phyloP scores from a whole-genome alignment of 192 early-diverging fungal genomes.

The Coemansia biformis region DNA sequence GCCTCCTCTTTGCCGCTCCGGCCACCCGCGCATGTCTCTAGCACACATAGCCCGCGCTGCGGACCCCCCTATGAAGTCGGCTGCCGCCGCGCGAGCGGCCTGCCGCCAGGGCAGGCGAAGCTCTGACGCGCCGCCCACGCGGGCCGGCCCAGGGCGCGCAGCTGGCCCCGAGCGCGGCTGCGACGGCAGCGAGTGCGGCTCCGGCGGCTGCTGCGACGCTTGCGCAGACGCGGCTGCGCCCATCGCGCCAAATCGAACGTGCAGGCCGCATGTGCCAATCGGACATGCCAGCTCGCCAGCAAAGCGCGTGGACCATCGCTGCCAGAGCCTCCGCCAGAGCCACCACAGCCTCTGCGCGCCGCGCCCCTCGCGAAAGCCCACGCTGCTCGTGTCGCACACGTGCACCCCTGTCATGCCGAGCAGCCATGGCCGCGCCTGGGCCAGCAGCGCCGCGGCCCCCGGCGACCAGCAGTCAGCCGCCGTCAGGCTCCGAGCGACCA shows the following conservation, averaged over 20 bases:
- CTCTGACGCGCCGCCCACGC: conserved; percentile 21
- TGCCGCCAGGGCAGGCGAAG: conserved; percentile 33
- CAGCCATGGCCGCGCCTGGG: no score
- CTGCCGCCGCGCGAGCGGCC: conserved; percentile 2
- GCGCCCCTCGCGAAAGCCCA: neutral
- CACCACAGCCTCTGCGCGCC: conserved; percentile 1
- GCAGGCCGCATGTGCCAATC: conserved; percentile 1
- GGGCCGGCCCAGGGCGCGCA: conserved; percentile 4
- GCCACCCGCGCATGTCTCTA: conserved; percentile 2
- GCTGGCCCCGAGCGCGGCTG: no score
- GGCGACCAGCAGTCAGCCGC: no score
- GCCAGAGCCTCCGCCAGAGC: neutral
- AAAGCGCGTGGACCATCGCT: no score
- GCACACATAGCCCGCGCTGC: conserved; percentile 6
- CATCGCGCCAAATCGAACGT: neutral
- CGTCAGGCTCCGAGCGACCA: conserved; percentile 17
- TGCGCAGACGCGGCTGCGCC: no score
- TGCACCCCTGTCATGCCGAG: no score
- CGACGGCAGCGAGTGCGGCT: no score
- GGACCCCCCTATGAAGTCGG: conserved; percentile 11
- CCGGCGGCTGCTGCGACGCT: no score
- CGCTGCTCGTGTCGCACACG: neutral
- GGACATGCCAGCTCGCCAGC: neutral
- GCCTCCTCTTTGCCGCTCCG: neutral
- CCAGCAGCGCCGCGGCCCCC: no score